Evolutionary conservation across 2,329 filamentous ascomycete genomes (phyloP).

Genomic region (Pestalotiopsis sp.): DNA sequence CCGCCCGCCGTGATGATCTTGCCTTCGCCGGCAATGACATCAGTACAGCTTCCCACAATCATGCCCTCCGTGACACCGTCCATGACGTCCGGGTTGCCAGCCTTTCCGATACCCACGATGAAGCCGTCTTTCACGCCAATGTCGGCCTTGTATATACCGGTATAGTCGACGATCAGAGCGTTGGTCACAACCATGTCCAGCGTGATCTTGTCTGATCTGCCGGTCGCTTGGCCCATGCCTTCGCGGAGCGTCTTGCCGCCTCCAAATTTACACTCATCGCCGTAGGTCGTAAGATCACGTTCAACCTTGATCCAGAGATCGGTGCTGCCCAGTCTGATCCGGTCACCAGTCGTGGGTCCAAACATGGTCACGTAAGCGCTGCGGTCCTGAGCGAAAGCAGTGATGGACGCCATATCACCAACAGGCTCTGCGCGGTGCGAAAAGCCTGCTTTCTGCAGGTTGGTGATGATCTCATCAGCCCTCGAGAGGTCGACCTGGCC

Average conservation of each 20-base stretch:
- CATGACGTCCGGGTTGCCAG: conserved; percentile 97
- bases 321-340: conserved; percentile 80
- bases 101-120: conserved; percentile 90
- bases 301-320: conserved; percentile 92
- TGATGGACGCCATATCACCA: conserved; percentile 54
- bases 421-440: conserved; percentile 72
- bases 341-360: conserved; percentile 86
- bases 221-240: conserved; percentile 92
- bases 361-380: conserved; percentile 86
- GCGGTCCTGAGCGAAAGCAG: conserved; percentile 72
- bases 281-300: conserved; percentile 80
- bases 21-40: conserved; percentile 88
- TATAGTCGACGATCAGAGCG: conserved; percentile 87
- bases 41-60: conserved; percentile 85
- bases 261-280: conserved; percentile 94
- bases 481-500: conserved; percentile 70
- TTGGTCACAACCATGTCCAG: conserved; percentile 89
- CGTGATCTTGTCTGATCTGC: conserved; percentile 69
- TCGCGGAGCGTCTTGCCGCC: conserved; percentile 93
- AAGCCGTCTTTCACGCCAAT: conserved; percentile 88
- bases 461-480: conserved; percentile 66
- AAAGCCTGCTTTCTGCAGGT: conserved; percentile 74
- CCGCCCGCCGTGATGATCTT: conserved; percentile 91
- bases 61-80: conserved; percentile 78
- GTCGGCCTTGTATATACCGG: conserved; percentile 93